These are phyloP conservation scores for Volvox carteri DNA, from an alignment of 163 green algal genomes.

Conservation along the genomic window DNA sequence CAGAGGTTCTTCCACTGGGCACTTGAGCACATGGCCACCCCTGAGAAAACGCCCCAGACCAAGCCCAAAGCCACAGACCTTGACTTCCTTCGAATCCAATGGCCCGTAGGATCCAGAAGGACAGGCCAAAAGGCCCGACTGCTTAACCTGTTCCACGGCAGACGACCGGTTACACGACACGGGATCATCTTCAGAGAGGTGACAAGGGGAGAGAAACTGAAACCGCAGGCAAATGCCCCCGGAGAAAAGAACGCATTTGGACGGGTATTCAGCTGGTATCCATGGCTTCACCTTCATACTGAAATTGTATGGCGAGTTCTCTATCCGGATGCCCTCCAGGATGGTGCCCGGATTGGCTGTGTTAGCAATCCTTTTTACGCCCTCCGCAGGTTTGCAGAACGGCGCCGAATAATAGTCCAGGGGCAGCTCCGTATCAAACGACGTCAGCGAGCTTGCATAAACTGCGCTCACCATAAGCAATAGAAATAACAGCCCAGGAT, in stretches of 20 bases:
- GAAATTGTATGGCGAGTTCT: slow-evolving; percentile 95
- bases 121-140: slow-evolving; percentile 65
- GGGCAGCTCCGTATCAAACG: slow-evolving; percentile 91
- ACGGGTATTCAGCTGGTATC: too few relatives aligned
- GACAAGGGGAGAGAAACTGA: too few relatives aligned
- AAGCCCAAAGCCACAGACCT: slow-evolving; percentile 60
- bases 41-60: too few relatives aligned
- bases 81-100: slow-evolving; percentile 70
- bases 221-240: too few relatives aligned
- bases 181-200: too few relatives aligned
- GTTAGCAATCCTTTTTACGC: slow-evolving; percentile 76
- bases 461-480: slow-evolving; percentile 62
- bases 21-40: too few relatives aligned
- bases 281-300: slow-evolving; percentile 85
- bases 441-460: slow-evolving; percentile 90
- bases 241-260: too few relatives aligned
- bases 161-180: too few relatives aligned
- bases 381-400: slow-evolving; percentile 93
- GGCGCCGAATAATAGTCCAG: slow-evolving; percentile 94
- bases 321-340: slow-evolving; percentile 88
- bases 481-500: background rate
- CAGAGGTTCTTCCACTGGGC: too few relatives aligned
- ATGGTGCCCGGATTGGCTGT: slow-evolving; percentile 94
- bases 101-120: slow-evolving; percentile 31
- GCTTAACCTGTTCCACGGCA: slow-evolving; percentile 64